Conservation (phyloP, 495 filamentous ascomycete genomes). For the Tuber aestivum region DNA sequence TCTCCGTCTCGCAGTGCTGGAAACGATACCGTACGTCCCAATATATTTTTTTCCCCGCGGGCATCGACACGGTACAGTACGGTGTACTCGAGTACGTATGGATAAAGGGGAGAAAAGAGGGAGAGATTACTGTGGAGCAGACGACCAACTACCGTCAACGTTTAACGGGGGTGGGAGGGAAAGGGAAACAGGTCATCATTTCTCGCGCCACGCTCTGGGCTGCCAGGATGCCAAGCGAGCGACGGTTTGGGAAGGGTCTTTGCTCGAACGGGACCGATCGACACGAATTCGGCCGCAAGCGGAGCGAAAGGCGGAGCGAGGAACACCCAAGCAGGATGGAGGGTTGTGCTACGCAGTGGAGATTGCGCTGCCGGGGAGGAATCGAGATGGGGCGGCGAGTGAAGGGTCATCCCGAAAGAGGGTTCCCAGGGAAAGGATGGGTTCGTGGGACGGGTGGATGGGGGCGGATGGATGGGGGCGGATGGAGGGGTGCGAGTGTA, state of each 20-base stretch:
- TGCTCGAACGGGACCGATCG: neutral
- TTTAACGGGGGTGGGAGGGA: neutral
- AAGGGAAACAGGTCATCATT: neutral
- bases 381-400: neutral
- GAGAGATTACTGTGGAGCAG: neutral
- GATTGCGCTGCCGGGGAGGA: neutral
- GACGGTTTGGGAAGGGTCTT: neutral
- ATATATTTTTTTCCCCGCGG: neutral
- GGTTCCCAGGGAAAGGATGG: neutral
- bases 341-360: neutral
- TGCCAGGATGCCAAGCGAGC: neutral
- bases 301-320: neutral
- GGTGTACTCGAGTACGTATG: no score
- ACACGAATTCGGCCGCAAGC: neutral
- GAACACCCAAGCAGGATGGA: neutral
- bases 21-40: neutral
- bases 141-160: neutral
- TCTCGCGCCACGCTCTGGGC: neutral
- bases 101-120: neutral
- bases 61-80: neutral
- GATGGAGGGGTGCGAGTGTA: neutral
- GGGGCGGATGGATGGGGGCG: constrained; percentile 2
- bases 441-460: neutral
- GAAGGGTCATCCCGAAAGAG: neutral
- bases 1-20: neutral